Percentiles rank a stretch among this genome's conserved stretches.
Evolutionary conservation across 2,329 filamentous ascomycete species (phyloP).

Genomic region (Neonectria neomacrospora): DNA sequence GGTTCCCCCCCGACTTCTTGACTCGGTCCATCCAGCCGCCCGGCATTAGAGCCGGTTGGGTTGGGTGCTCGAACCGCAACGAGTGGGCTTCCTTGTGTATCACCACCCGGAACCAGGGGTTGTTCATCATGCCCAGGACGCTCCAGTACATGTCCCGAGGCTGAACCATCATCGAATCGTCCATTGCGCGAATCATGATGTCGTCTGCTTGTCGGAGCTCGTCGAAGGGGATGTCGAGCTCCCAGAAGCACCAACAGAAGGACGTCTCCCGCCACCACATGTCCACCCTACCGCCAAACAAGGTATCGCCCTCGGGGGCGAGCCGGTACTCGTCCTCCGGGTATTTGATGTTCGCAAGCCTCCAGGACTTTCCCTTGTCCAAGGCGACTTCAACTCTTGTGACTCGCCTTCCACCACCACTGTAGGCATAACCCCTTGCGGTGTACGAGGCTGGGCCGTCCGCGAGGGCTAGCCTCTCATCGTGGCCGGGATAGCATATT

Average conservation of each 20-base stretch:
- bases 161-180: conserved; percentile 87
- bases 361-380: conserved; percentile 85
- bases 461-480: conserved; percentile 70
- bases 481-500: conserved; percentile 81
- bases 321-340: conserved; percentile 85
- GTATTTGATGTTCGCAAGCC: conserved; percentile 80
- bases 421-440: conserved; percentile 85
- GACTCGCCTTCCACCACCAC: conserved; percentile 85
- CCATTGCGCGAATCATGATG: conserved; percentile 87
- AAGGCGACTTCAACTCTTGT: conserved; percentile 86
- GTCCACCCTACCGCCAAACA: conserved; percentile 83
- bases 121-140: conserved; percentile 97
- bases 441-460: conserved; percentile 66
- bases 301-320: conserved; percentile 65
- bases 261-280: conserved; percentile 83
- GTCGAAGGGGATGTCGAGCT: conserved; percentile 71
- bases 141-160: conserved; percentile 97
- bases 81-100: conserved; percentile 72
- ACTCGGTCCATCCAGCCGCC: conserved; percentile 95
- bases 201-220: conserved; percentile 74
- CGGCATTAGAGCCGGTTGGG: conserved; percentile 78
- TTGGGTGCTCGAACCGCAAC: conserved; percentile 88
- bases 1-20: conserved; percentile 82
- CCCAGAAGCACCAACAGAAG: conserved; percentile 96
- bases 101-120: conserved; percentile 88